Evolutionary conservation across 495 filamentous ascomycete genomes (phyloP).

Genomic region (Margaritispora aquatica): DNA sequence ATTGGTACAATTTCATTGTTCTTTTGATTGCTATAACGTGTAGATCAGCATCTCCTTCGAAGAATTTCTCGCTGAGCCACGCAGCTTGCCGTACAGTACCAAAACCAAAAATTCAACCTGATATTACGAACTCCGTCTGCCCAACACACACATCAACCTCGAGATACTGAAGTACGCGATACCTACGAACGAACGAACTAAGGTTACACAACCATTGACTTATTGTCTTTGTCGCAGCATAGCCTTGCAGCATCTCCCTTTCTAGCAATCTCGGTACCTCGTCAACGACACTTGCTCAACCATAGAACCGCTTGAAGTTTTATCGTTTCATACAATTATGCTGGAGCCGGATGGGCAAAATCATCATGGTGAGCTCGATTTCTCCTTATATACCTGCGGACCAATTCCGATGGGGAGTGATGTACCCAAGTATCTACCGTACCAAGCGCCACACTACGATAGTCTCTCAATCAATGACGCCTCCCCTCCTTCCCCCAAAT

Average conservation of each 20-base stretch:
- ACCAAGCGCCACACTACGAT: constrained; percentile 12
- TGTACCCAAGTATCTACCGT: neutral
- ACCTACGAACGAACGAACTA: neutral
- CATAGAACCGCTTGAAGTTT: neutral
- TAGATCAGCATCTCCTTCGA: neutral
- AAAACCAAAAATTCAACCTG: too few relatives aligned
- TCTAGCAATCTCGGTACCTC: neutral
- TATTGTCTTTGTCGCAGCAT: neutral
- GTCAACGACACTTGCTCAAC: neutral
- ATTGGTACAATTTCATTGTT: neutral
- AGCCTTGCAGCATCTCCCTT: constrained; percentile 7
- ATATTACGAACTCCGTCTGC: neutral
- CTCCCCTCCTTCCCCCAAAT: neutral
- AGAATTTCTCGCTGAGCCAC: neutral
- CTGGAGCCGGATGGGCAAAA: constrained; percentile 24
- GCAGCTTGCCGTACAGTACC: neutral
- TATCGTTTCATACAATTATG: constrained; percentile 18
- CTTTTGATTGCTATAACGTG: too few relatives aligned
- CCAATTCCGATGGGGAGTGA: neutral
- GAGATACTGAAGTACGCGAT: neutral
- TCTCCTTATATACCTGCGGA: neutral
- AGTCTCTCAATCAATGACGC: neutral
- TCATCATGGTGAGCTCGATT: constrained; percentile 19
- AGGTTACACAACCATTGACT: neutral
- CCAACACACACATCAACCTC: too few relatives aligned